Evolutionary conservation across 2,329 filamentous ascomycete species (phyloP), one percentile per base, ranked within the genome.

Genomic region (Trichoderma citrinoviride): DNA sequence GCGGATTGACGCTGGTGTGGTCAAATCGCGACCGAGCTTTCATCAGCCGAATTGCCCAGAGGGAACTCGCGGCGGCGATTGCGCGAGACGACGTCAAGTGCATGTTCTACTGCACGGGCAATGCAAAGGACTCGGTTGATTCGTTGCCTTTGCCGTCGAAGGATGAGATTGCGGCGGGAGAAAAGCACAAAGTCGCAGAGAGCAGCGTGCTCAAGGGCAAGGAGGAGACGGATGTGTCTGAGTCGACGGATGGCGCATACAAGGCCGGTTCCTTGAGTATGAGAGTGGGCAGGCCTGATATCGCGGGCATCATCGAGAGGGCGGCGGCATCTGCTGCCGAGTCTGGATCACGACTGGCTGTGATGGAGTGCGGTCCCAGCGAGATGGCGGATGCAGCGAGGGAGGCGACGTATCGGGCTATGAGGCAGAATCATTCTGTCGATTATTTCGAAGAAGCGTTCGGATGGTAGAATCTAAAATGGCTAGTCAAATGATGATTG

Each of bases 381-480:
- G 21, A 7, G 3, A 21, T 60, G 44, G 27, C 44, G 8, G 56
- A 60, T 50, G 17, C 56, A 23, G 56, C 56, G 2, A 49, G 57
- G 37, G 57, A 41, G 17, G 46, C 57, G 33, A 52, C 57, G 1
- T 41, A 52, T 61, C 57, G 57, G 7, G 57, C 33, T 15, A 61
- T 61, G 29, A 15, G 33, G 27, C 46, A 52, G 12, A 43, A 23
- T 23, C 41, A 43, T 7, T 50, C 44, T 41, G 15, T 61, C 17
- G 46, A 50, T n/a, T 61, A 61, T 52, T 61, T 61, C 41, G 57
- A 61, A 43, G 57, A 61, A 25, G 46, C 57, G 19, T 61, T 61
- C 29, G 57, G 57, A 23, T 61, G 57, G 57, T 61, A 61, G 17
- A 37, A 37, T 37, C 4, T 37, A 2, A 4, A 37, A 37, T 4